Conservation (phyloP, 2,329 filamentous ascomycete species). For the Chrysoporthe puriensis region DNA sequence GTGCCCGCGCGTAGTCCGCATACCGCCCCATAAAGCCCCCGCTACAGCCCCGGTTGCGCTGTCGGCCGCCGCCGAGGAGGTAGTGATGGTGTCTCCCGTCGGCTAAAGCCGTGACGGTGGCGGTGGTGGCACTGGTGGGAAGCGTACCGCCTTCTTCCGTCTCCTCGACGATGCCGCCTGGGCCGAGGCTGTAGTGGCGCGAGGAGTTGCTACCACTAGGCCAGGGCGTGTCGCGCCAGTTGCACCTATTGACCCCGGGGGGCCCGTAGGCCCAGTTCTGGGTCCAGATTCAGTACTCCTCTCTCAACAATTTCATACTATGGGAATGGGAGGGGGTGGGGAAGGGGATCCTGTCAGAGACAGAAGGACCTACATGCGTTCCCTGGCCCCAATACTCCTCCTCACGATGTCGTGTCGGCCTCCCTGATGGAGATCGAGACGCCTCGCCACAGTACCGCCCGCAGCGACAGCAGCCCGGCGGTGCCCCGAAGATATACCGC, state of each 20-base stretch:
- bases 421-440: not conserved
- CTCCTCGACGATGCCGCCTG: constrained; percentile 19
- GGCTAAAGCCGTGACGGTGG: not conserved
- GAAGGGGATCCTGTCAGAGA: not conserved
- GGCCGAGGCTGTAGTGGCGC: not conserved
- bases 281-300: not conserved
- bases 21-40: not conserved
- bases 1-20: not conserved
- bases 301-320: not conserved
- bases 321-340: not conserved
- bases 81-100: constrained; percentile 17
- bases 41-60: not conserved
- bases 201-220: not conserved
- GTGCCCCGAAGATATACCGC: constrained; percentile 22
- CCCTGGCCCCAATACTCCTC: constrained; percentile 24
- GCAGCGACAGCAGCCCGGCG: not conserved
- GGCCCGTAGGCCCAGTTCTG: constrained; percentile 16
- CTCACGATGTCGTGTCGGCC: constrained; percentile 22
- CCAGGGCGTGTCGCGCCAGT: constrained; percentile 21
- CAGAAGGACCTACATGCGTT: constrained; percentile 3
- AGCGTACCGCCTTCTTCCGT: constrained; percentile 17
- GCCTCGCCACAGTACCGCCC: not conserved
- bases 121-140: not conserved
- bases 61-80: not conserved
- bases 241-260: not conserved